Base-by-base conservation (phyloP, 768 basidiomycete species). In the Podaxis rugospora region DNA sequence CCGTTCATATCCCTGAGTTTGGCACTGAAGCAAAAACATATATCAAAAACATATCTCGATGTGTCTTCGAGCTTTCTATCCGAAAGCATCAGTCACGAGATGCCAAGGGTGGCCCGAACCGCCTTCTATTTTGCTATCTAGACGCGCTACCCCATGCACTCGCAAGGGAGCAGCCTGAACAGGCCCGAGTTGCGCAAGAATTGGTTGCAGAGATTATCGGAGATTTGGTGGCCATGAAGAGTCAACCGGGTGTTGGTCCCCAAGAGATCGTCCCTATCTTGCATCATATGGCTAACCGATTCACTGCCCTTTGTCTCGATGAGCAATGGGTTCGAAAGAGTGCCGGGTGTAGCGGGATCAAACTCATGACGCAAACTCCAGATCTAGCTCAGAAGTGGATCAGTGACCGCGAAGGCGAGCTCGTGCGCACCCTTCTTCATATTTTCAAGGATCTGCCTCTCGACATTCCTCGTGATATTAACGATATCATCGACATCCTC, bases 391-490 rank as follows among this genome's bases (percentile, higher is more conserved):
- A 82, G 51, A 84, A 82, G 65, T 94, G 95, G 91, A 81, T 93
- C 57, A 81, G 83, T 62, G 92, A 95, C 57, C 87, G 93, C 51
- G 92, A 96, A 71, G 81, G 92, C 32, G 96, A 98, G 64, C 85
- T 97, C 63, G 84, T 94, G 56, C 90, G 95, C 55, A 93, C 91
- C 4, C 81, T 98, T 25, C 79, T 98, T 32, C 93, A 94, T 67
- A 88, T 95, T 63, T 78, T 99, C 51, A 97, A 98, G 70, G 96
- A 98, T 69, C 89, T 97, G 67, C 95, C 96, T 0, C 83, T 85
- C 64, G 95, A 98, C 66, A 80, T 95, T 21, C 92, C 95, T 14
- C 84, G 85, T 5, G 87, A 95, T 65, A 84, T 93, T 27, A 83
- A 88, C 35, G 85, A 89, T 51, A 90, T 96, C 18, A 77, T 87